Percentiles rank a stretch among this genome's conserved stretches.
Conservation (phyloP, 2,329 filamentous ascomycete genomes). For the Pseudogymnoascus sp. region DNA sequence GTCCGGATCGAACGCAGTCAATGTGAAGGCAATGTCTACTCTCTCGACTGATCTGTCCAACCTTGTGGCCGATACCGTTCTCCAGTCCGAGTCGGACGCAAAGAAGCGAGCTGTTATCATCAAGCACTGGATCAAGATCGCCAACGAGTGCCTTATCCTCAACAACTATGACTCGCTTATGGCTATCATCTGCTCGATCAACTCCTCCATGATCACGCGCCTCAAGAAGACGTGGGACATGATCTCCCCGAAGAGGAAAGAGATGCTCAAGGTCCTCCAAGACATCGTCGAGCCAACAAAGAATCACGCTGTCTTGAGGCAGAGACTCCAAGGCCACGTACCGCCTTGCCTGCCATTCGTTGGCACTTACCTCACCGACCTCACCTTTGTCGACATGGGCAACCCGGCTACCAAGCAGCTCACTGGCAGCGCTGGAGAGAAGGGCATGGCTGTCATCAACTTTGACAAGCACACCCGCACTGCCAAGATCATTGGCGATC, state of each 20-base stretch:
- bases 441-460: conserved; percentile 80
- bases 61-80: conserved; percentile 84
- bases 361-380: conserved; percentile 90
- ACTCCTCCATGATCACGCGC: conserved; percentile 82
- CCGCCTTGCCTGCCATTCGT: conserved; percentile 92
- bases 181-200: conserved; percentile 91
- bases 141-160: conserved; percentile 73
- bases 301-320: conserved; percentile 82
- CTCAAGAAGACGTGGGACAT: conserved; percentile 87
- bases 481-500: conserved; percentile 87
- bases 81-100: conserved; percentile 68
- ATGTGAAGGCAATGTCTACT: conserved; percentile 89
- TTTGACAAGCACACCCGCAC: conserved; percentile 96
- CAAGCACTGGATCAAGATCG: conserved; percentile 98
- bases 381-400: conserved; percentile 92
- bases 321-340: conserved; percentile 73
- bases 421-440: conserved; percentile 42
- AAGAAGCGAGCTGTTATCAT: conserved; percentile 87
- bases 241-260: conserved; percentile 75
- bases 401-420: conserved; percentile 80
- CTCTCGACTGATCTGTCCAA: conserved; percentile 89
- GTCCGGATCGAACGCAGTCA: conserved; percentile 65
- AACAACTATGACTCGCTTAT: conserved; percentile 96
- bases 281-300: conserved; percentile 80
- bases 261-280: conserved; percentile 68